Conservation (phyloP, 371 early-diverging fungal species). For the Furculomyces boomerangus region DNA sequence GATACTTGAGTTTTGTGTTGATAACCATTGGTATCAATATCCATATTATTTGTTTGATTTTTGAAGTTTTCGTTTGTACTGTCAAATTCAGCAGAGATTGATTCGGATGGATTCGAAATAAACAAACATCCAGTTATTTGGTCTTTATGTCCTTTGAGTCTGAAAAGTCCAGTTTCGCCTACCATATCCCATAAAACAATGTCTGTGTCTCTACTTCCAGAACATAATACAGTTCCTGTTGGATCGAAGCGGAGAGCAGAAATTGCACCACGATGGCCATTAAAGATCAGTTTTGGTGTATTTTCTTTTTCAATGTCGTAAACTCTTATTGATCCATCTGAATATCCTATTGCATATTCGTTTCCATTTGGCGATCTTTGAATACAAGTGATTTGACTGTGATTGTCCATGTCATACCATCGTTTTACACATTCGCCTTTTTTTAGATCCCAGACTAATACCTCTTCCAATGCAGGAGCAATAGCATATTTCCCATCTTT, state of each 20-base stretch:
- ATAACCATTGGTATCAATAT: conserved; percentile 3
- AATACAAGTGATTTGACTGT: conserved; percentile 61
- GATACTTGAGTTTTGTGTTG: conserved; percentile 1
- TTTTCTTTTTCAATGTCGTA: conserved; percentile 31
- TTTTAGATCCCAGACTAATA: conserved; percentile 70
- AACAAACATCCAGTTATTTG: conserved; percentile 58
- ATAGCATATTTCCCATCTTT: conserved; percentile 47
- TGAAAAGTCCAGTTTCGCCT: conserved; percentile 68
- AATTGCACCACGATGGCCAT: conserved; percentile 80
- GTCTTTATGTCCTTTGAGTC: conserved; percentile 88
- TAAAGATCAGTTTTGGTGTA: conserved; percentile 44
- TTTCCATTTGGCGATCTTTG: conserved; percentile 38
- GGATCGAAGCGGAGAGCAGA: conserved; percentile 64
- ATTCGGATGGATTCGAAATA: conserved; percentile 10
- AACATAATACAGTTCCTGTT: conserved; percentile 61
- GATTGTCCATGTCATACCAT: conserved; percentile 58
- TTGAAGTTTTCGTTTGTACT: too few relatives aligned
- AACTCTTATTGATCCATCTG: conserved; percentile 20
- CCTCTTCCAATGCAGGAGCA: conserved; percentile 65
- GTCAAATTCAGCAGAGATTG: conserved; percentile 17
- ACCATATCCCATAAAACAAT: conserved; percentile 90
- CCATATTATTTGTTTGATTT: too few relatives aligned
- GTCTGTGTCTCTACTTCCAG: conserved; percentile 84
- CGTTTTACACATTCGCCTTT: conserved; percentile 49
- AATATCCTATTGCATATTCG: conserved; percentile 66